Base-by-base conservation (phyloP, 1,284 basidiomycete species). In the Cryptococcus floricola region DNA sequence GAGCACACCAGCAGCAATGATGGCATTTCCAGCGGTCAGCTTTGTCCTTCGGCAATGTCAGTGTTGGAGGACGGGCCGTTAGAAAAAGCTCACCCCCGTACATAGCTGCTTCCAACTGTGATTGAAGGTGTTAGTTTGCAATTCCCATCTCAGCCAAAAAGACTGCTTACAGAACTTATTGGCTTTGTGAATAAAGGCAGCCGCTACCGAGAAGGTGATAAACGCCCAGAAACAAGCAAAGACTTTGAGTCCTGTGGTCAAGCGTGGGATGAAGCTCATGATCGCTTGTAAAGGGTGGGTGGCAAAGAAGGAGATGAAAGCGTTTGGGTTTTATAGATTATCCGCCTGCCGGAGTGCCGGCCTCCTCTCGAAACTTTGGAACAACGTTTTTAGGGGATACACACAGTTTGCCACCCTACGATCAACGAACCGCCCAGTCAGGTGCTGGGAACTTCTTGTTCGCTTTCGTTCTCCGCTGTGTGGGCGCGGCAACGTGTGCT, bases 1-100 rank as follows among this genome's bases (percentile, higher is more conserved):
- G 18, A 72, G 38, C 6, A 69, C 47, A 18, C 63, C 62, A 41
- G 64, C 61, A 0, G 71, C 71, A 46, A 74, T 61, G 27, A 69
- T 49, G 12, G 68, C 71, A 39, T 66, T 70, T 37, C 58, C 69
- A 23, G 59, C 56, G 48, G 61, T 61, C 56, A 69, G 59, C 41
- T 60, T 57, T 19, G 44, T 46, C 19, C 25, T 25, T 57, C 31
- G 10, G 3, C 31, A 34, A 10, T 6, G 31, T 34, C 31, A 34
- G 31, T 34, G 31, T 6, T 10, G 31, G 7, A 34, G 31, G 10
- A 34, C 6, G 31, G 10, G 10, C 6, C 5, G 31, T 5, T 6
- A 8, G 31, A 34, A 34, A 8, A 10, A 2, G 6, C 31, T 34
- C 31, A 34, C 31, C 4, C 6, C 10, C 7, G 6, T 10, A 34